phyloP scores from a whole-genome alignment of 2,329 filamentous ascomycete species.

The Ophiostoma fasciatum region DNA sequence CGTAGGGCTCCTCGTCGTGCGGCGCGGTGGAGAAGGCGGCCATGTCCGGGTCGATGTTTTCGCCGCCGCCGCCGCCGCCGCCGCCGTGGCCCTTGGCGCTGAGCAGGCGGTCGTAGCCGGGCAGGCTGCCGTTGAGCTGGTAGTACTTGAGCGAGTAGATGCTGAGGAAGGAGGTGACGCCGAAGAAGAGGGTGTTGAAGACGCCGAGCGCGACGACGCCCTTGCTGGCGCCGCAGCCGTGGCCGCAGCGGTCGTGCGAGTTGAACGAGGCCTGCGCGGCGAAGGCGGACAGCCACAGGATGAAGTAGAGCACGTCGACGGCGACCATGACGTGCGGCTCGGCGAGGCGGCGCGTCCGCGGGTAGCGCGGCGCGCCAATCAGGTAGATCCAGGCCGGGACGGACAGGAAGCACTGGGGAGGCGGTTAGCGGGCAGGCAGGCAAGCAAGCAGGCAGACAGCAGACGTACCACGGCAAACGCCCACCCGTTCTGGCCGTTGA shows the following conservation, averaged over 20 bases:
- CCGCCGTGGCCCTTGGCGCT: neutral
- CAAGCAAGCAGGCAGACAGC: neutral
- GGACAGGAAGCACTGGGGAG: slow-evolving; percentile 44
- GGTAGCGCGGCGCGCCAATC: slow-evolving; percentile 48
- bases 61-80: slow-evolving; percentile 15
- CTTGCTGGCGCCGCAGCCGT: slow-evolving; percentile 45
- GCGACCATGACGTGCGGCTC: slow-evolving; percentile 46
- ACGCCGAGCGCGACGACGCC: slow-evolving; percentile 48
- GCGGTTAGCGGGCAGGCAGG: slow-evolving; percentile 2
- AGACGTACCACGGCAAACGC: slow-evolving; percentile 45
- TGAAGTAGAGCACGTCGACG: slow-evolving; percentile 40
- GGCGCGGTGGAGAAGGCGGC: slow-evolving; percentile 53
- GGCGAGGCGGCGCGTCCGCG: slow-evolving; percentile 44
- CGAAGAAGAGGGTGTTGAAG: slow-evolving; percentile 44
- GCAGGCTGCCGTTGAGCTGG: slow-evolving; percentile 44
- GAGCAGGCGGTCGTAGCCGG: slow-evolving; percentile 39
- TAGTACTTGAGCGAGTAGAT: slow-evolving; percentile 47
- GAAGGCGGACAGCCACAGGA: slow-evolving; percentile 54
- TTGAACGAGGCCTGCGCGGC: slow-evolving; percentile 52
- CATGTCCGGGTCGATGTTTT: slow-evolving; percentile 53
- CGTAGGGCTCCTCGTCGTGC: slow-evolving; percentile 52
- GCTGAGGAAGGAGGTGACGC: slow-evolving; percentile 37
- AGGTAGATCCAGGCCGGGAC: slow-evolving; percentile 51
- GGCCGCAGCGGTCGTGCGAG: slow-evolving; percentile 36
- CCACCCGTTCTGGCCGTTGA: slow-evolving; percentile 47